A percentile compares a stretch with the other conserved stretches of the same genome.
These are phyloP conservation scores for Gossypium trilobum DNA, from an alignment of 441 rosid species.

Conservation along the genomic window DNA sequence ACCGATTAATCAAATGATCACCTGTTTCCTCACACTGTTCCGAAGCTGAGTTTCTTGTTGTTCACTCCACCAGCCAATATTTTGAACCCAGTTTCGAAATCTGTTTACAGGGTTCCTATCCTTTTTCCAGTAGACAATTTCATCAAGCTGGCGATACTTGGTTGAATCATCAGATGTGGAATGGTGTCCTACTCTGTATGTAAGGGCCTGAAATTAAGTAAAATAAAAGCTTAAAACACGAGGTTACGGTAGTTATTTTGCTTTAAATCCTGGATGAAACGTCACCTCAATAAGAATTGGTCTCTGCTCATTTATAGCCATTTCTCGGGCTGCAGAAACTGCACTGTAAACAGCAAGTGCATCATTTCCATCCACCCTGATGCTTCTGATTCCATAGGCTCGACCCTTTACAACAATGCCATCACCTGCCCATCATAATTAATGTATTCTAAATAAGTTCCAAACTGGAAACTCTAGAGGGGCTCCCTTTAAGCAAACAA, in stretches of 20 bases:
- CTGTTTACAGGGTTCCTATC: constrained; percentile 54
- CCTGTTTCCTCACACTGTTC: constrained; percentile 42
- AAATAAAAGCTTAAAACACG: not conserved
- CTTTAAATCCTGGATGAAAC: not conserved
- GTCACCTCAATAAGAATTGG: constrained; percentile 59
- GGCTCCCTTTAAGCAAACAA: not conserved
- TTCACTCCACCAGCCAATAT: constrained; percentile 70
- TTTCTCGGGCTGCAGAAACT: constrained; percentile 48
- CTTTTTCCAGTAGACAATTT: constrained; percentile 57
- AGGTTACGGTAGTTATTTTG: not conserved
- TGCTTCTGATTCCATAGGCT: constrained; percentile 66
- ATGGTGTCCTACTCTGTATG: constrained; percentile 71
- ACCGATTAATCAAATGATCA: constrained; percentile 6
- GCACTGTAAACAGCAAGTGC: constrained; percentile 64
- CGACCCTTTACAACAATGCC: constrained; percentile 69
- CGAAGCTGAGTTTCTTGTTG: constrained; percentile 47
- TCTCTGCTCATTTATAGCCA: constrained; percentile 48
- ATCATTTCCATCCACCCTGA: constrained; percentile 74
- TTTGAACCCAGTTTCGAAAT: constrained; percentile 51
- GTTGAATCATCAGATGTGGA: constrained; percentile 88
- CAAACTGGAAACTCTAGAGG: not conserved
- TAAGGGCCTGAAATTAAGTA: constrained; percentile 34
- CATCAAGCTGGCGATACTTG: constrained; percentile 48
- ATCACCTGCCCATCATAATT: constrained; percentile 39
- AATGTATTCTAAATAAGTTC: not conserved